Evolutionary conservation across 1,284 basidiomycete genomes (phyloP).

Genomic region (Vanrija pseudolonga): DNA sequence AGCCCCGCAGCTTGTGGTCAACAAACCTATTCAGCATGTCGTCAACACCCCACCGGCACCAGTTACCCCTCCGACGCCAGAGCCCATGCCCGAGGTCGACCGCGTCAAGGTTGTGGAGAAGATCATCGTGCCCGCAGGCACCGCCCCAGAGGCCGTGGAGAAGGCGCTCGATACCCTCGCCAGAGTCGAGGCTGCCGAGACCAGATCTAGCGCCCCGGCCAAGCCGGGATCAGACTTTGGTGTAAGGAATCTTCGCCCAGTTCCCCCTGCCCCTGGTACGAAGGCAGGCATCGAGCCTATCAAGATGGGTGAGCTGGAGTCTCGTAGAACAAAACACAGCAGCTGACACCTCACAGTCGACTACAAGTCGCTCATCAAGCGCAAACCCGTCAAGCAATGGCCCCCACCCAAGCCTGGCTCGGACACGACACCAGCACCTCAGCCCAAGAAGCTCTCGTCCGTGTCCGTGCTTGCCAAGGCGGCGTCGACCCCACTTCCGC

Average conservation of each 20-base stretch:
- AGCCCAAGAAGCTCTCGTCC: too few species aligned
- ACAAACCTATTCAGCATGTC: neutral
- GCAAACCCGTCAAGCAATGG: too few species aligned
- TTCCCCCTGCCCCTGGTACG: too few species aligned
- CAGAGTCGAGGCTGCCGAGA: too few species aligned
- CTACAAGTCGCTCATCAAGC: neutral
- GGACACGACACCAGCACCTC: too few species aligned
- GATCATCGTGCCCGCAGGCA: too few species aligned
- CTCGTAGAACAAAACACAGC: too few species aligned
- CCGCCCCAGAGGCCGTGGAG: too few species aligned
- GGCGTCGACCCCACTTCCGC: neutral
- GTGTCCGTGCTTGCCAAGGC: neutral
- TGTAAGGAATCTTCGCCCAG: neutral
- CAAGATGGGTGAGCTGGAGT: neutral
- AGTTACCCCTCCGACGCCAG: neutral
- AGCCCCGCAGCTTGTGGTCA: neutral
- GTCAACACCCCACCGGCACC: neutral
- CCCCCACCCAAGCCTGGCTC: neutral
- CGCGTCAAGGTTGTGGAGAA: too few species aligned
- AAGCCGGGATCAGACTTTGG: neutral
- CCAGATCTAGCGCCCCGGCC: too few species aligned
- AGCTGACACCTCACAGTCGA: constrained; percentile 1
- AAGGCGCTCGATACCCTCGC: too few species aligned
- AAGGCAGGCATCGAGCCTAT: neutral
- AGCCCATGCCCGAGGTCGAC: neutral